These are phyloP conservation scores for Kurtzmaniella quercitrusa DNA, from an alignment of 1,139 yeast species.

Conservation along the genomic window DNA sequence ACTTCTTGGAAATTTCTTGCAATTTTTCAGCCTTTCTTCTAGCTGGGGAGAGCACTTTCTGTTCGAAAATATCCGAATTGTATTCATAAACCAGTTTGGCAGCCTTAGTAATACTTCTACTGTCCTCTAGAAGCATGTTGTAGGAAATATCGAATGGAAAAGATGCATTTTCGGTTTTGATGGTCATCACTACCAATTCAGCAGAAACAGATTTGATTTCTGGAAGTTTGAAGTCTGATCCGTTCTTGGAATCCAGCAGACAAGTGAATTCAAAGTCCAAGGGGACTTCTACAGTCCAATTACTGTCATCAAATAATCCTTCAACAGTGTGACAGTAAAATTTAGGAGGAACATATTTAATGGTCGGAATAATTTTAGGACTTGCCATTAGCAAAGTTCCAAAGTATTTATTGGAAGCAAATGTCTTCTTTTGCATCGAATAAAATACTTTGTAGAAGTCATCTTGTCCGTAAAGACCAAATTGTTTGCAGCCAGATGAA, in stretches of 20 bases:
- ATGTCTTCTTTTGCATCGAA: slow-evolving; percentile 13
- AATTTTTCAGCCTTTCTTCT: slow-evolving; percentile 17
- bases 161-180: slow-evolving; percentile 25
- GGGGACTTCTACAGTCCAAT: slow-evolving; percentile 6
- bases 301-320: not conserved
- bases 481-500: slow-evolving; percentile 4
- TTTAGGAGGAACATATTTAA: slow-evolving; percentile 12
- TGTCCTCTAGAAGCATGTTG: slow-evolving; percentile 29
- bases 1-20: slow-evolving; percentile 14
- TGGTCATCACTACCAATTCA: slow-evolving; percentile 31
- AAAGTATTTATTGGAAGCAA: slow-evolving; percentile 11
- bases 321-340: slow-evolving; percentile 8
- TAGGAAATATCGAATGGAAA: slow-evolving; percentile 42
- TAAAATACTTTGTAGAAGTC: slow-evolving; percentile 10
- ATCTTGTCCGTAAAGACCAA: slow-evolving; percentile 1
- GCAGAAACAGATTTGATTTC: slow-evolving; percentile 25
- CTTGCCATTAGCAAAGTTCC: slow-evolving; percentile 21
- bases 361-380: slow-evolving; percentile 22
- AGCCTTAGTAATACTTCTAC: slow-evolving; percentile 4
- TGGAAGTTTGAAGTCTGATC: slow-evolving; percentile 16
- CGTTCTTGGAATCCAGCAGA: slow-evolving; percentile 2
- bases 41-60: slow-evolving; percentile 22
- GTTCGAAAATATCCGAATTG: slow-evolving; percentile 23
- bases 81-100: slow-evolving; percentile 9
- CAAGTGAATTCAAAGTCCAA: slow-evolving; percentile 6